A percentile compares a stretch with the other conserved stretches of the same genome.
phyloP scores from a whole-genome alignment of 1,139 yeast species.

The Candida buenavistaensis region DNA sequence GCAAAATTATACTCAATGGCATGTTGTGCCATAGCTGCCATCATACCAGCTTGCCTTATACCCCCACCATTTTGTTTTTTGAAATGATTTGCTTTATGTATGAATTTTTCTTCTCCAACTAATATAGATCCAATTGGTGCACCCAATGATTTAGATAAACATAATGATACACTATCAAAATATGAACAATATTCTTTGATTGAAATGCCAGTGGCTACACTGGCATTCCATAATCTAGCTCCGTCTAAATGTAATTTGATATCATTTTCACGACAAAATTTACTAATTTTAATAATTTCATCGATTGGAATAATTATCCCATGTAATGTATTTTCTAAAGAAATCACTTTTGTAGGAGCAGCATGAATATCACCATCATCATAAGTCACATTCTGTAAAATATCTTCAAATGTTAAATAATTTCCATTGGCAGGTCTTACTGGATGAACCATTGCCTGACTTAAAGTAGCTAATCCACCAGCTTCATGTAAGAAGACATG shows the following conservation, averaged over 20 bases:
- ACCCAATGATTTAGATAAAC: conserved; percentile 88
- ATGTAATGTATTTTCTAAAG: conserved; percentile 85
- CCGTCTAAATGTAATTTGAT: conserved; percentile 86
- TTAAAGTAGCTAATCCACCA: conserved; percentile 84
- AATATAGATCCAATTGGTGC: conserved; percentile 93
- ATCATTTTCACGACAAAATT: conserved; percentile 65
- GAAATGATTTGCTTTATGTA: conserved; percentile 79
- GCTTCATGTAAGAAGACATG: conserved; percentile 87
- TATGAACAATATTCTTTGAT: conserved; percentile 70
- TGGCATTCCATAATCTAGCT: conserved; percentile 94
- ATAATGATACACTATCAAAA: conserved; percentile 87
- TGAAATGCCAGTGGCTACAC: conserved; percentile 70
- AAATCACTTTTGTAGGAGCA: conserved; percentile 84
- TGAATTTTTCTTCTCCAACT: conserved; percentile 64
- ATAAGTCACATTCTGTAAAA: conserved; percentile 61
- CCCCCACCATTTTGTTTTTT: conserved; percentile 97
- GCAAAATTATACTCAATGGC: conserved; percentile 78
- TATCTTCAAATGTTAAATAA: conserved; percentile 73
- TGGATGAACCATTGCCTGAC: conserved; percentile 91
- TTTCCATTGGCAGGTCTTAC: conserved; percentile 73
- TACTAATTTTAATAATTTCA: conserved; percentile 71
- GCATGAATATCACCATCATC: conserved; percentile 84
- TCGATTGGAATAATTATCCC: conserved; percentile 82
- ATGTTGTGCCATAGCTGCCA: conserved; percentile 76
- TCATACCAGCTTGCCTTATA: conserved; percentile 83